Evolutionary conservation across 1,284 basidiomycete species (phyloP), one percentile per base, ranked within the genome.

Genomic region (Lignosus rhinocerotis): DNA sequence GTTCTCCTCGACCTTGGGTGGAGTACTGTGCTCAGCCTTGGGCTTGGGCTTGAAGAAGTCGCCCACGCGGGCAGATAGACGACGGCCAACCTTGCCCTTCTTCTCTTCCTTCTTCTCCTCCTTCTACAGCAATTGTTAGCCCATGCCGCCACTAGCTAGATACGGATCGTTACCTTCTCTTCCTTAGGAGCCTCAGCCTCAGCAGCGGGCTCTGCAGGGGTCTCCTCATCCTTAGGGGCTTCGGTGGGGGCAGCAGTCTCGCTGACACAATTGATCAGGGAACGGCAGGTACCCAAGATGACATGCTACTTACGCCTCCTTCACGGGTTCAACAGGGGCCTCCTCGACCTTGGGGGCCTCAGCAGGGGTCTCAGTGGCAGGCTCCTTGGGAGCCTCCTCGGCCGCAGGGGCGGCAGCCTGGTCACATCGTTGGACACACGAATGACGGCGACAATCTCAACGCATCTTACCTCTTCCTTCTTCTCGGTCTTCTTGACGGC

Each of bases 1-100:
- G 67, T 88, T 81, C 78, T 90, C 89, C 65, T 92, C 91, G 59
- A 94, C 91, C 80, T 93, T 93, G 56, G 93, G 82, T 53, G 90
- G 88, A 8, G 88, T 75, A 45, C 82, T 72, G 50, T 85, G 80
- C 72, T 90, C 90, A 39, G 80, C 70, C 75, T 85, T 89, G 69
- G 84, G 80, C 81, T 86, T 92, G 63, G 84, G 69, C 79, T 88
- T 92, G 82, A 94, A 92, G 75, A 92, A 81, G 58, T 88, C 87
- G 54, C 81, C 81, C 34, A 93, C 85, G 33, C 89, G 89, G 33
- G 86, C 80, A 45, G 91, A 93, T 62, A 93, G 75, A 63, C 91
- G 89, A 63, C 90, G 89, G 58, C 82, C 75, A 61, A 91, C 84
- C 73, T 92, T 92, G 58, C 74, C 70, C 30, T 73, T 71, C 72